Conservation (phyloP, 768 basidiomycete species). For the Gyrodon lividus region DNA sequence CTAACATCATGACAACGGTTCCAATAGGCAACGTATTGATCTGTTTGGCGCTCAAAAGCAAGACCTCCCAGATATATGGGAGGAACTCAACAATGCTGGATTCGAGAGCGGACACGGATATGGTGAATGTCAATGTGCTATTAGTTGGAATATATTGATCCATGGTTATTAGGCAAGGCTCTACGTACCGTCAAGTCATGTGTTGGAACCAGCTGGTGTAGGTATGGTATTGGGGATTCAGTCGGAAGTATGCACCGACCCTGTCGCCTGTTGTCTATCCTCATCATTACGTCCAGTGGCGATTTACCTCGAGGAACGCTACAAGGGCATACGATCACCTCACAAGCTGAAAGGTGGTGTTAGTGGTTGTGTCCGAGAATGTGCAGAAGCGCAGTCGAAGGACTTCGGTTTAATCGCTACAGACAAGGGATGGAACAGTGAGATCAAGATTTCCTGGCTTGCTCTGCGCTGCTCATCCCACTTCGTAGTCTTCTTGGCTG, state of each 20-base stretch:
- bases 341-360: conserved; percentile 80
- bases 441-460: conserved; percentile 10
- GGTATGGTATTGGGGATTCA: conserved; percentile 72
- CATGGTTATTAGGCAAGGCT: conserved; percentile 36
- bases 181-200: conserved; percentile 77
- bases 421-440: conserved; percentile 76
- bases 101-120: conserved; percentile 80
- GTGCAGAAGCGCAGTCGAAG: conserved; percentile 73
- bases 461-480: background rate
- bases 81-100: conserved; percentile 58
- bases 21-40: conserved; percentile 58
- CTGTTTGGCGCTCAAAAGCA: conserved; percentile 70
- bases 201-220: conserved; percentile 71
- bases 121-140: conserved; percentile 38
- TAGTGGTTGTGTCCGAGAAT: conserved; percentile 71
- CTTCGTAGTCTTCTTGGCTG: conserved; percentile 55
- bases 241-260: conserved; percentile 46
- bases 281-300: conserved; percentile 42
- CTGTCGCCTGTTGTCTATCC: background rate
- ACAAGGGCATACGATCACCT: conserved; percentile 66
- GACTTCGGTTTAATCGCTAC: conserved; percentile 79
- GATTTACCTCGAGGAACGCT: conserved; percentile 67
- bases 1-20: background rate
- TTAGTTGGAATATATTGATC: background rate
- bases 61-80: conserved; percentile 69